Evolutionary conservation across 1,139 yeast genomes (phyloP).

Genomic region (Suhomyces panamericanus): DNA sequence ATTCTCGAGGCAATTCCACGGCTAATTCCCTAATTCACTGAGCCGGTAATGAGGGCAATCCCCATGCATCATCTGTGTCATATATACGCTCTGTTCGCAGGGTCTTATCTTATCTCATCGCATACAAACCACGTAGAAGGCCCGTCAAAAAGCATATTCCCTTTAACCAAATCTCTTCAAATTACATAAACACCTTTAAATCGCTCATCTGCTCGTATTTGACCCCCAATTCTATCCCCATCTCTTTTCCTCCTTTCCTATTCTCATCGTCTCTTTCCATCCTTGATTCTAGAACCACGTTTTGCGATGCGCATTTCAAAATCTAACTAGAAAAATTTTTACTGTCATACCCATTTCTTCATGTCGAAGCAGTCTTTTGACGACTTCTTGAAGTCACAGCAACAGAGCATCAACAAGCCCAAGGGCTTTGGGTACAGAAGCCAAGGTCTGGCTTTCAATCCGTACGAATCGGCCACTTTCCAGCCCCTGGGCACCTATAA

Average conservation of each 20-base stretch:
- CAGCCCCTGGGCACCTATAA: conserved; percentile 2
- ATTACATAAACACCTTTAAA: background rate
- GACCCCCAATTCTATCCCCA: background rate
- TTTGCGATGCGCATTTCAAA: conserved; percentile 9
- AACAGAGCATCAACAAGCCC: conserved; percentile 18
- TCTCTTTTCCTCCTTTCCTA: background rate
- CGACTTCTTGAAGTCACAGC: conserved; percentile 37
- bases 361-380: conserved; percentile 37
- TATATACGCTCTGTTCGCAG: no score
- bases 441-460: background rate
- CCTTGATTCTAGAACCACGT: no score
- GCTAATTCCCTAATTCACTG: no score
- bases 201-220: no score
- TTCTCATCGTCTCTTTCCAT: background rate
- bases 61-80: no score
- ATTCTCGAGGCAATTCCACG: no score
- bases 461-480: background rate
- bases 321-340: conserved; percentile 6
- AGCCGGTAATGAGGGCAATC: no score
- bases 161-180: no score
- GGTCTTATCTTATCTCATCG: no score
- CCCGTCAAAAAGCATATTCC: no score
- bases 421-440: conserved; percentile 18
- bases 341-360: background rate
- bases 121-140: no score